A percentile compares a stretch with the other conserved stretches of the same genome.
These are phyloP conservation scores for Ramaria rubella DNA, from an alignment of 768 basidiomycete species.

Conservation along the genomic window DNA sequence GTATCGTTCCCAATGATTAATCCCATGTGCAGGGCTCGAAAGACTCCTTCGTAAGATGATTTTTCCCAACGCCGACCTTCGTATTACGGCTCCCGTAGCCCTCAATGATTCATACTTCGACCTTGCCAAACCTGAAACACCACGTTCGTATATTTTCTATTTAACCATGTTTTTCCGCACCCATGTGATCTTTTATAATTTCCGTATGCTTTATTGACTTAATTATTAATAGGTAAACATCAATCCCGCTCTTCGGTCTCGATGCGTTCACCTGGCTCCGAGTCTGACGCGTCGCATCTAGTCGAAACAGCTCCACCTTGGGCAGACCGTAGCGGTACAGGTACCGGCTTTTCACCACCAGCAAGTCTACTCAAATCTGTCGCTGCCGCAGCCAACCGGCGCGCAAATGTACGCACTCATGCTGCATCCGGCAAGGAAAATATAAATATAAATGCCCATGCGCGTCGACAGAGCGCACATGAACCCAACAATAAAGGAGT, in stretches of 20 bases:
- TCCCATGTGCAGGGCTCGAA: slow-evolving; percentile 34
- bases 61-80: slow-evolving; percentile 71
- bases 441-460: background rate
- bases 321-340: background rate
- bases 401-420: background rate
- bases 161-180: background rate
- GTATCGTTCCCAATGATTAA: background rate
- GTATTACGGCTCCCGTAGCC: slow-evolving; percentile 61
- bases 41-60: slow-evolving; percentile 71
- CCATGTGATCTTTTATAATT: background rate
- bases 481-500: background rate
- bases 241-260: slow-evolving; percentile 1
- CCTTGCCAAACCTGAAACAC: slow-evolving; percentile 6
- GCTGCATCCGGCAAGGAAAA: background rate
- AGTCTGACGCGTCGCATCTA: slow-evolving; percentile 1
- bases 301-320: background rate
- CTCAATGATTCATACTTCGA: slow-evolving; percentile 57
- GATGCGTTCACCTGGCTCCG: background rate
- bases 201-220: background rate
- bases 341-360: slow-evolving; percentile 4
- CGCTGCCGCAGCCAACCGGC: background rate
- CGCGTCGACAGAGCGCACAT: background rate
- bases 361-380: slow-evolving; percentile 9
- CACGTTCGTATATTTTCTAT: background rate
- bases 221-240: background rate